phyloP scores from a whole-genome alignment of 345 rosid species.

The Syzygium jambos region DNA sequence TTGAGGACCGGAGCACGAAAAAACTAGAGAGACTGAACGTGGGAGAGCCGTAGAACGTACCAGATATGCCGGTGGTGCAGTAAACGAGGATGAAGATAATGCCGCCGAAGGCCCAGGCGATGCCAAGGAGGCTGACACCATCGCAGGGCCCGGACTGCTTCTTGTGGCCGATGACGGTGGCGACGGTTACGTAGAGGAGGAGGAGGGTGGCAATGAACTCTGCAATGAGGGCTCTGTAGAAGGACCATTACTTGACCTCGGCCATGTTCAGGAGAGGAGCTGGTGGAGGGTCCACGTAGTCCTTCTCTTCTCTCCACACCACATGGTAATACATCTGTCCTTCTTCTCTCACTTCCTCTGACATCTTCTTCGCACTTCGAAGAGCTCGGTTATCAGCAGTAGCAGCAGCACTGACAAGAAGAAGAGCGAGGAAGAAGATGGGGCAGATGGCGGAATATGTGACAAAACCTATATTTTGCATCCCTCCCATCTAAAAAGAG shows the following conservation, averaged over 20 bases:
- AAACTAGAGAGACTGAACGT: not conserved
- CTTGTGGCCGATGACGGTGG: conserved; percentile 76
- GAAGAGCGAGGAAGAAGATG: not conserved
- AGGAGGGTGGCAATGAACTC: conserved; percentile 94
- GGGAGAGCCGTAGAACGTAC: conserved; percentile 13
- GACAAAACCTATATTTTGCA: not conserved
- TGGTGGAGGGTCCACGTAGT: conserved; percentile 96
- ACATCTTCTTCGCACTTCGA: conserved; percentile 24
- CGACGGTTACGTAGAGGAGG: conserved; percentile 74
- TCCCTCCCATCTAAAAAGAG: not conserved
- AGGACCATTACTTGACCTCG: conserved; percentile 78
- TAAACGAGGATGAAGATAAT: conserved; percentile 65
- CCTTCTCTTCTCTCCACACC: conserved; percentile 21
- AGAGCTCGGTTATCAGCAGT: not conserved
- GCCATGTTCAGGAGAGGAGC: conserved; percentile 62
- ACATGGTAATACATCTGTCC: conserved; percentile 14
- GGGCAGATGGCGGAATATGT: too few relatives aligned
- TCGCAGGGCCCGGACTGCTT: conserved; percentile 50
- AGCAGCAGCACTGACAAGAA: not conserved
- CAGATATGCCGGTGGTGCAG: conserved; percentile 88
- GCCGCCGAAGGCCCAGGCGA: conserved; percentile 94
- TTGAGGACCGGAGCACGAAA: not conserved
- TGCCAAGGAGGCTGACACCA: conserved; percentile 84
- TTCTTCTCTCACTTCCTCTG: conserved; percentile 81
- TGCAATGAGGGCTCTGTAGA: conserved; percentile 88